Conservation (phyloP, 495 filamentous ascomycete genomes). For the Glonium stellatum region DNA sequence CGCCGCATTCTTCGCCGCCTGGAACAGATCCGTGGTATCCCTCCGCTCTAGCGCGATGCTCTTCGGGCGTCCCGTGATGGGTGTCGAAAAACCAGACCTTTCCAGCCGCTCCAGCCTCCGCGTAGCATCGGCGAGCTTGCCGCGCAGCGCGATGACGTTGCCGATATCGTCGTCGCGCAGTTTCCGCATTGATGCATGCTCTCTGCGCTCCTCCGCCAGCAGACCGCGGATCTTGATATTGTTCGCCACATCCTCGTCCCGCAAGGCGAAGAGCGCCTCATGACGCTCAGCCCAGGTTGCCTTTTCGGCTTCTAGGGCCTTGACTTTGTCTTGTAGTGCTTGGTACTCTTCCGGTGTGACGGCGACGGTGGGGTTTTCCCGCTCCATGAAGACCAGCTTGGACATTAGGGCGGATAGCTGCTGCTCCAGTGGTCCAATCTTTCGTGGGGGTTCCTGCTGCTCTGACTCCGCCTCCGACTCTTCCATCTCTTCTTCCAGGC, state of each 20-base stretch:
- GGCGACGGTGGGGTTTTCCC: slow-evolving; percentile 25
- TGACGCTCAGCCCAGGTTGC: slow-evolving; percentile 26
- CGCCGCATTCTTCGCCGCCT: slow-evolving; percentile 31
- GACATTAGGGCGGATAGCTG: slow-evolving; percentile 26
- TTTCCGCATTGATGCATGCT: slow-evolving; percentile 30
- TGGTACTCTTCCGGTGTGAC: slow-evolving; percentile 30
- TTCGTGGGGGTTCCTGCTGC: neutral
- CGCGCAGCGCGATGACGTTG: slow-evolving; percentile 29
- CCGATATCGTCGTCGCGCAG: slow-evolving; percentile 33
- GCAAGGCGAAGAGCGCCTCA: slow-evolving; percentile 33
- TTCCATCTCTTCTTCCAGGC: slow-evolving; percentile 1
- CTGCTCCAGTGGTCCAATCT: slow-evolving; percentile 23
- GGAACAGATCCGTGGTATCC: slow-evolving; percentile 30
- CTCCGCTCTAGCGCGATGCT: slow-evolving; percentile 24
- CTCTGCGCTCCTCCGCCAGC: slow-evolving; percentile 31
- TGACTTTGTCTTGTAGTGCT: slow-evolving; percentile 15
- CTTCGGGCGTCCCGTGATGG: slow-evolving; percentile 5
- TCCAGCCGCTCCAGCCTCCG: slow-evolving; percentile 22
- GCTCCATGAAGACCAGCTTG: slow-evolving; percentile 28
- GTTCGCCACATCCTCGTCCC: slow-evolving; percentile 35
- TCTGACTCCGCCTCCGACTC: neutral
- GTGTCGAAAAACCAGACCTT: slow-evolving; percentile 1
- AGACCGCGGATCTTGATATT: slow-evolving; percentile 32
- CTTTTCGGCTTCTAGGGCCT: slow-evolving; percentile 26
- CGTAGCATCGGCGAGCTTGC: slow-evolving; percentile 30